Evolutionary conservation across 1,284 basidiomycete genomes (phyloP).

Genomic region (Moesziomyces sp.): DNA sequence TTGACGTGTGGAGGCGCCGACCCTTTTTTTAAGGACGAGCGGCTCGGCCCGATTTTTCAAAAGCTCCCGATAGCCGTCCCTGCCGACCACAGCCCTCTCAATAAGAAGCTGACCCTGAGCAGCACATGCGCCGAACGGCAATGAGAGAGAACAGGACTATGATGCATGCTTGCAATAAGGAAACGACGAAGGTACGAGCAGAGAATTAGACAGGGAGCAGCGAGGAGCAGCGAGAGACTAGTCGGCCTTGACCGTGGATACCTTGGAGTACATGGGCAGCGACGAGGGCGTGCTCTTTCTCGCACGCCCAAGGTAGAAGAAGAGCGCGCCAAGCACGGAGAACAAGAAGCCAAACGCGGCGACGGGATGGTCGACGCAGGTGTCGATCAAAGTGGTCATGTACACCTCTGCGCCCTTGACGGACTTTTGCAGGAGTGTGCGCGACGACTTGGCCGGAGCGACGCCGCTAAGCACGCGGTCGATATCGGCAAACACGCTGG

Average conservation of each 20-base stretch:
- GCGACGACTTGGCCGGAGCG: conserved; percentile 29
- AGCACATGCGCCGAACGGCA: too few relatives aligned
- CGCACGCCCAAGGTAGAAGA: conserved; percentile 31
- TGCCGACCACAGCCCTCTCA: too few relatives aligned
- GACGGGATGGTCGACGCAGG: conserved; percentile 28
- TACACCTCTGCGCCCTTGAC: conserved; percentile 34
- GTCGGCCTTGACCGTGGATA: conserved; percentile 44
- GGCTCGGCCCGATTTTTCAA: too few relatives aligned
- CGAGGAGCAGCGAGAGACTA: background rate
- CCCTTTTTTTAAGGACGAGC: background rate
- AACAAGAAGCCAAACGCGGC: conserved; percentile 37
- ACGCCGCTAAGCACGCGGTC: conserved; percentile 23
- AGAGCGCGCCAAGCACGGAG: conserved; percentile 17
- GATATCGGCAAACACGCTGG: conserved; percentile 25
- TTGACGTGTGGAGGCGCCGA: conserved; percentile 1
- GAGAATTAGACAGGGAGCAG: background rate
- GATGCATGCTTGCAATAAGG: too few relatives aligned
- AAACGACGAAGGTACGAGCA: too few relatives aligned
- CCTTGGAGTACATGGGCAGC: conserved; percentile 42
- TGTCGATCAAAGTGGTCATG: conserved; percentile 21
- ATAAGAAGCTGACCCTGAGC: too few relatives aligned
- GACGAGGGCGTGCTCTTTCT: conserved; percentile 5
- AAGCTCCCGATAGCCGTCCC: too few relatives aligned
- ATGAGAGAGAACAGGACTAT: too few relatives aligned
- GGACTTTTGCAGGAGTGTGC: conserved; percentile 45